Conservation (phyloP, 768 basidiomycete species). For the Mycena capillaripes region DNA sequence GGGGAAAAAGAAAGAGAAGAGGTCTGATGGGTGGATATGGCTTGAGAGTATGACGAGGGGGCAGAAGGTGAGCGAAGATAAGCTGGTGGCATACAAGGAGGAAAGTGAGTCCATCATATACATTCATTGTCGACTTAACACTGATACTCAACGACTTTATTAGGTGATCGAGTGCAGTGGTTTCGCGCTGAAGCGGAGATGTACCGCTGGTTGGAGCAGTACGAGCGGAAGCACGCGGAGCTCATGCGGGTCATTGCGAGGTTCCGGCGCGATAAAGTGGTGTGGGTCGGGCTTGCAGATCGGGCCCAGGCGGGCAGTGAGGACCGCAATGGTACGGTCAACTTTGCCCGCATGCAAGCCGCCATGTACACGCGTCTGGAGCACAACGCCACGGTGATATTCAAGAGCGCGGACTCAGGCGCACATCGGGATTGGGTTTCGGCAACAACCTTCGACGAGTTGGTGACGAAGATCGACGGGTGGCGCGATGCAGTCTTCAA, state of each 20-base stretch:
- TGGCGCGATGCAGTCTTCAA: constrained; percentile 20
- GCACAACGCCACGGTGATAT: constrained; percentile 3
- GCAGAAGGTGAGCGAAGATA: neutral
- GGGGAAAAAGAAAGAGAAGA: neutral
- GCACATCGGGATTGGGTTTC: constrained; percentile 13
- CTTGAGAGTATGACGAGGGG: neutral
- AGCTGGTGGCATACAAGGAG: neutral
- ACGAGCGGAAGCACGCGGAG: too few species aligned
- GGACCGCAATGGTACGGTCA: too few species aligned
- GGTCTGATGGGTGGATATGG: constrained; percentile 26
- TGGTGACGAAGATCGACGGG: constrained; percentile 2
- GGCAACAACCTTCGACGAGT: constrained; percentile 10
- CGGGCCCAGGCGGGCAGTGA: too few species aligned
- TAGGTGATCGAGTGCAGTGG: too few species aligned
- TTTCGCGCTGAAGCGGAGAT: too few species aligned
- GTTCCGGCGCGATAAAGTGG: too few species aligned
- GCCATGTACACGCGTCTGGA: constrained; percentile 18
- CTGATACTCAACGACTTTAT: neutral
- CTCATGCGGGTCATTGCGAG: too few species aligned
- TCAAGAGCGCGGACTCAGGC: constrained; percentile 14
- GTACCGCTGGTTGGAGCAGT: too few species aligned
- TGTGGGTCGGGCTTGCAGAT: too few species aligned
- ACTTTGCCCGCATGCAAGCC: constrained; percentile 2
- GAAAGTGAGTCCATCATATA: neutral
- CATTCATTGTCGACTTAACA: neutral